phyloP scores from a whole-genome alignment of 2,329 filamentous ascomycete species.

The Trichoderma harzianum region DNA sequence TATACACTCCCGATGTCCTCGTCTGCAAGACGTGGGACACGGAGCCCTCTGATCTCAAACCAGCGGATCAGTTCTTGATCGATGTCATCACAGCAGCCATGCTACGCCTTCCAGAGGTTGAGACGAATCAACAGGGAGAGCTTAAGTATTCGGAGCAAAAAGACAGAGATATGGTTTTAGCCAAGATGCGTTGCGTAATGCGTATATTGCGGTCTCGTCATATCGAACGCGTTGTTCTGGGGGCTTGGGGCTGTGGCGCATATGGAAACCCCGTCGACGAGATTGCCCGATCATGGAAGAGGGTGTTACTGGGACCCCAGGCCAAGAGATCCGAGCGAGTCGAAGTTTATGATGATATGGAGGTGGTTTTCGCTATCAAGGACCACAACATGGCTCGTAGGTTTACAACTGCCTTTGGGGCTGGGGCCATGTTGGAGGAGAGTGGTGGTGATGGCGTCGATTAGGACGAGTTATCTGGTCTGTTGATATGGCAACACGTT shows the following conservation, averaged over 20 bases:
- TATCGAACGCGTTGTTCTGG: constrained; percentile 51
- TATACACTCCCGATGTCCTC: constrained; percentile 57
- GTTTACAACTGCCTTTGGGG: constrained; percentile 16
- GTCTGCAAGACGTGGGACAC: constrained; percentile 48
- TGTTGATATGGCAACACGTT: neutral
- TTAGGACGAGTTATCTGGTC: too few relatives aligned
- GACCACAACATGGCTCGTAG: constrained; percentile 7
- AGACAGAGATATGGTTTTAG: constrained; percentile 48
- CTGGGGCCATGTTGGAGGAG: neutral
- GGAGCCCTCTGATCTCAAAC: constrained; percentile 24
- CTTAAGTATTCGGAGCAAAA: constrained; percentile 40
- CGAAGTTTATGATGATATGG: constrained; percentile 10
- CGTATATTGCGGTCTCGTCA: constrained; percentile 47
- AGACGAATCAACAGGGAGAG: constrained; percentile 30
- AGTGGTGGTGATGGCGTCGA: neutral
- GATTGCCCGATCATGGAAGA: constrained; percentile 52
- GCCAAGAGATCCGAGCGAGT: neutral
- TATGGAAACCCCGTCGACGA: constrained; percentile 60
- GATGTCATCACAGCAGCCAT: constrained; percentile 58
- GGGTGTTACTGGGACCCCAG: constrained; percentile 24
- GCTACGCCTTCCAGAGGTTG: constrained; percentile 54
- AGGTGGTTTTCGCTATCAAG: constrained; percentile 16
- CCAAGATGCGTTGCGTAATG: constrained; percentile 58
- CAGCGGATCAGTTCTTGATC: constrained; percentile 53
- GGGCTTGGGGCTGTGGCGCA: constrained; percentile 63